A percentile compares a stretch with the other conserved stretches of the same genome.
Evolutionary conservation across 2,329 filamentous ascomycete species (phyloP).

Genomic region (Fonsecaea erecta): DNA sequence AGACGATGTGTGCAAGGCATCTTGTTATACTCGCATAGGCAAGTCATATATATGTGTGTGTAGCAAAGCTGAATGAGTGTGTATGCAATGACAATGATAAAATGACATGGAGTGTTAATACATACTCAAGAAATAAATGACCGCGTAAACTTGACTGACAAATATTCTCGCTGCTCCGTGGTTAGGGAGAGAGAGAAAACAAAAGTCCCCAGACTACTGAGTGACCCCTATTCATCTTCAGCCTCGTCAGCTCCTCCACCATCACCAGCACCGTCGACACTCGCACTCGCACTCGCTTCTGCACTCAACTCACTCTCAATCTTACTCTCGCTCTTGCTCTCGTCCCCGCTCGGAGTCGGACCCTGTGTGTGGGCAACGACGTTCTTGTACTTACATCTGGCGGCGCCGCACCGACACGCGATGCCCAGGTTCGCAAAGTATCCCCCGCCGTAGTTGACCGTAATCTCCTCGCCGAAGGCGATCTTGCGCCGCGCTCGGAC

Average conservation of each 20-base stretch:
- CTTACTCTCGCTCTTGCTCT: neutral
- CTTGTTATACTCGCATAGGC: too few relatives aligned
- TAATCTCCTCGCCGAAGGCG: constrained; percentile 31
- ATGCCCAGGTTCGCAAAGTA: constrained; percentile 25
- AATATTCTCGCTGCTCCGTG: neutral
- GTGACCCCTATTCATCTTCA: neutral
- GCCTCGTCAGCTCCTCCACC: neutral
- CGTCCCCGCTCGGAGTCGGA: neutral
- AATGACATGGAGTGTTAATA: too few relatives aligned
- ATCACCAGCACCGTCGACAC: neutral
- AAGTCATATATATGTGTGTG: too few relatives aligned
- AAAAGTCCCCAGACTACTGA: too few relatives aligned
- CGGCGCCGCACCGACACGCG: constrained; percentile 26
- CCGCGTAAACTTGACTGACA: neutral
- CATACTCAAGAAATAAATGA: neutral
- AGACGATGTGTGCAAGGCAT: too few relatives aligned
- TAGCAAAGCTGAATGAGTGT: too few relatives aligned
- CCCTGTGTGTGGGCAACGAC: neutral
- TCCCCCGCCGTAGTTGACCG: constrained; percentile 26
- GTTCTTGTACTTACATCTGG: constrained; percentile 12
- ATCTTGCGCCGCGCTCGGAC: constrained; percentile 22
- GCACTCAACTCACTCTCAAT: too few relatives aligned
- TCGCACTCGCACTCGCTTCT: neutral
- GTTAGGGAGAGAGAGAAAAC: too few relatives aligned
- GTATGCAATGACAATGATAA: too few relatives aligned